Conservation (phyloP, 1,139 yeast genomes). For the Pichia sp. region DNA sequence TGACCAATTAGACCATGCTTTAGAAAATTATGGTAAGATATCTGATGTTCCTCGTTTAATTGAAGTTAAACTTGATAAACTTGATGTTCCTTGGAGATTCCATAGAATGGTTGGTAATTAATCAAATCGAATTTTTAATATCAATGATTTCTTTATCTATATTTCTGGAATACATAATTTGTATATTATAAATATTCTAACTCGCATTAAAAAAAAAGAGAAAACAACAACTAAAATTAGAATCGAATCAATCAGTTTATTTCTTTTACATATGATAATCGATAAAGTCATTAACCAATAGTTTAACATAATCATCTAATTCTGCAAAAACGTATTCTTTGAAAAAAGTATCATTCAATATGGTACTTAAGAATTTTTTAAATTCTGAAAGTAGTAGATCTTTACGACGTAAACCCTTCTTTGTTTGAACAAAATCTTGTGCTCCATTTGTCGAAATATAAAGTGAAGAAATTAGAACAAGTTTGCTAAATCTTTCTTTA, state of each 20-base stretch:
- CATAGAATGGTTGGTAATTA: constrained; percentile 24
- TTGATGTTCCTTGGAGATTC: constrained; percentile 58
- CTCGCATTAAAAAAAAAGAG: too few relatives aligned
- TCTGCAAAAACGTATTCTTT: constrained; percentile 21
- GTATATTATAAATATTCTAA: too few relatives aligned
- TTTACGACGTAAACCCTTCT: constrained; percentile 16
- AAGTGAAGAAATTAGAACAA: constrained; percentile 16
- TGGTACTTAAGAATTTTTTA: constrained; percentile 23
- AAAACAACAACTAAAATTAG: too few relatives aligned
- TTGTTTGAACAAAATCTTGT: constrained; percentile 14
- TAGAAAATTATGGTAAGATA: constrained; percentile 32
- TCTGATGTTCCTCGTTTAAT: constrained; percentile 35
- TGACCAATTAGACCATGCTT: constrained; percentile 33
- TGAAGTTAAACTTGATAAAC: constrained; percentile 50
- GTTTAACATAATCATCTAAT: constrained; percentile 26
- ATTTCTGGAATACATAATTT: too few relatives aligned
- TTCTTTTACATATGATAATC: constrained; percentile 16
- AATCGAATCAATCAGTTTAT: too few relatives aligned
- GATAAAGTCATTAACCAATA: constrained; percentile 27
- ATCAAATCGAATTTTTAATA: too few relatives aligned
- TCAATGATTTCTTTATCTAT: too few relatives aligned
- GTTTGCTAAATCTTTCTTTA: constrained; percentile 14
- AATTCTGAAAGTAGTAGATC: constrained; percentile 23
- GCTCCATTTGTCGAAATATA: constrained; percentile 14
- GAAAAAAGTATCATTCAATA: constrained; percentile 21